Evolutionary conservation across 371 early-diverging fungal genomes (phyloP).

Genomic region (Dichotomocladium elegans): DNA sequence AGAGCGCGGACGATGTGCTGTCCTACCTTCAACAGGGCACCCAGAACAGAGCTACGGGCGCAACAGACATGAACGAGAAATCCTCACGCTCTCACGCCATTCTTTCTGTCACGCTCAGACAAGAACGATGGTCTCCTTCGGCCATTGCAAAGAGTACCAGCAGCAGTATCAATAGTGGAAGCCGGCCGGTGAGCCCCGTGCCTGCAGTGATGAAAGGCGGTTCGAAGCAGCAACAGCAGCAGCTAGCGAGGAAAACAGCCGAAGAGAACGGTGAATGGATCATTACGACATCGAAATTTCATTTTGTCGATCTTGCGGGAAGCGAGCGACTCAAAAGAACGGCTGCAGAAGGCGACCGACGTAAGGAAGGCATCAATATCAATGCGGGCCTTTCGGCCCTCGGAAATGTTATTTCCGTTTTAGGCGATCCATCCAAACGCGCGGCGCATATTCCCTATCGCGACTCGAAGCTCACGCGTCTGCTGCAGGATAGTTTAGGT

Average conservation of each 20-base stretch:
- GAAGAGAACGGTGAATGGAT: constrained; percentile 49
- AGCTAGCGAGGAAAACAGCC: neutral
- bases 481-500: constrained; percentile 96
- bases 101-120: constrained; percentile 81
- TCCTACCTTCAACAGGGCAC: constrained; percentile 68
- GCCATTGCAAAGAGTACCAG: no score
- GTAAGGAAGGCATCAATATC: constrained; percentile 97
- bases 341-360: constrained; percentile 89
- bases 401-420: constrained; percentile 98
- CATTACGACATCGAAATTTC: constrained; percentile 84
- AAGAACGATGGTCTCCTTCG: constrained; percentile 54
- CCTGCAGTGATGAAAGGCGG: constrained; percentile 1
- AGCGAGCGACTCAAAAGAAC: constrained; percentile 97
- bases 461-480: constrained; percentile 96
- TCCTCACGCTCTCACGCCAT: constrained; percentile 98
- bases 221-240: neutral
- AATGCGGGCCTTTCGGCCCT: constrained; percentile 97
- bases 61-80: constrained; percentile 97
- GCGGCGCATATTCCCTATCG: constrained; percentile 90
- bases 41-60: constrained; percentile 84
- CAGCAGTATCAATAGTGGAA: constrained; percentile 9
- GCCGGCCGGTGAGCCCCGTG: constrained; percentile 21
- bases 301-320: constrained; percentile 99
- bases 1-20: constrained; percentile 75
- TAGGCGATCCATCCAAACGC: constrained; percentile 80